Percentiles rank a stretch among this genome's conserved stretches.
These are phyloP conservation scores for Colletotrichum destructivum DNA, from an alignment of 2,329 filamentous ascomycete species.

Conservation along the genomic window DNA sequence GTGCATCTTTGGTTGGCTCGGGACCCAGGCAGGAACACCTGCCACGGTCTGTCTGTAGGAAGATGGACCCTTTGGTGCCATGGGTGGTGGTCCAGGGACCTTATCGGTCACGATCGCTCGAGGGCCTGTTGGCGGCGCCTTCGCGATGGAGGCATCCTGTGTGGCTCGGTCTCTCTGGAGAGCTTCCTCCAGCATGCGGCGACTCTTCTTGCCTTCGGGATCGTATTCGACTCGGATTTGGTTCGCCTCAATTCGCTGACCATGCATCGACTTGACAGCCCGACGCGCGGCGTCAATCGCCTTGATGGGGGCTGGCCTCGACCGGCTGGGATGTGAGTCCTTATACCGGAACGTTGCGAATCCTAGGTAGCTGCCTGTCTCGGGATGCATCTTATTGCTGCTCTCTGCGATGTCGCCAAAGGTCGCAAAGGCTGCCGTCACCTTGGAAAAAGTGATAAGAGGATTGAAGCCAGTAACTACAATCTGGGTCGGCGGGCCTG, in stretches of 20 bases:
- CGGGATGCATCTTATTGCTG: slow-evolving; percentile 94
- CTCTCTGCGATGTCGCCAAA: slow-evolving; percentile 92
- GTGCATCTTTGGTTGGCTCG: slow-evolving; percentile 63
- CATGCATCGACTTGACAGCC: slow-evolving; percentile 83
- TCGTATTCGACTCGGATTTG: slow-evolving; percentile 89
- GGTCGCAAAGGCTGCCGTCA: slow-evolving; percentile 81
- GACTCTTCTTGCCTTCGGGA: slow-evolving; percentile 87
- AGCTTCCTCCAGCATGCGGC: slow-evolving; percentile 81
- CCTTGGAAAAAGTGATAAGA: slow-evolving; percentile 82
- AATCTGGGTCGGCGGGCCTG: slow-evolving; percentile 90
- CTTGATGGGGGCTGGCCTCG: slow-evolving; percentile 69
- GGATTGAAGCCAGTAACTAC: slow-evolving; percentile 98
- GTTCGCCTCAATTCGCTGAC: slow-evolving; percentile 83
- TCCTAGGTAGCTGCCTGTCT: slow-evolving; percentile 93
- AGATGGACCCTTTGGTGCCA: slow-evolving; percentile 89
- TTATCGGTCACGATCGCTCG: slow-evolving; percentile 55
- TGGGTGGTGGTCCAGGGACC: slow-evolving; percentile 79
- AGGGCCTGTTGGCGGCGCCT: slow-evolving; percentile 55
- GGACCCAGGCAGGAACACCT: slow-evolving; percentile 52
- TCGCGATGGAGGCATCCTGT: slow-evolving; percentile 50
- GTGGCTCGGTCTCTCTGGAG: slow-evolving; percentile 75
- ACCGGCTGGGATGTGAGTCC: slow-evolving; percentile 73
- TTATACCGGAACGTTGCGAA: slow-evolving; percentile 93
- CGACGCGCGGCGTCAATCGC: slow-evolving; percentile 86
- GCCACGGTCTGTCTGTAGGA: slow-evolving; percentile 60